Conservation (phyloP, 2,329 filamentous ascomycete species). For the Colletotrichum lindemuthianum region DNA sequence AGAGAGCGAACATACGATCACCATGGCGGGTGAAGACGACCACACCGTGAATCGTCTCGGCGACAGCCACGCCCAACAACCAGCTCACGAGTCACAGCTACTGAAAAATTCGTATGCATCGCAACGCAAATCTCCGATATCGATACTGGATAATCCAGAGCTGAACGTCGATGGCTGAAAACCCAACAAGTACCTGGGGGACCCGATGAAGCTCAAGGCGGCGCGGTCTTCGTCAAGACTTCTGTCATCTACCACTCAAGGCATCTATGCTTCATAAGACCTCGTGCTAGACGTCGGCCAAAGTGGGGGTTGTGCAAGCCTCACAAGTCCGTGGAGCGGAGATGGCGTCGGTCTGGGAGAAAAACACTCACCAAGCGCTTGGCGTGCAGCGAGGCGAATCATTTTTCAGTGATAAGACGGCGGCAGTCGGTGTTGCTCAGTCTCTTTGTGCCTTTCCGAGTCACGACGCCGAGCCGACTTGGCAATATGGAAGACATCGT, state of each 20-base stretch:
- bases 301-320: constrained; percentile 7
- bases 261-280: neutral
- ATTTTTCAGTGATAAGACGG: constrained; percentile 15
- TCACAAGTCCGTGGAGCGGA: constrained; percentile 15
- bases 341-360: constrained; percentile 1
- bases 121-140: too few relatives aligned
- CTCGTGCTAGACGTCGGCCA: neutral
- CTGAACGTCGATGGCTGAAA: too few relatives aligned
- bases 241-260: neutral
- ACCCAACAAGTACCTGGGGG: too few relatives aligned
- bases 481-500: neutral
- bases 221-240: neutral
- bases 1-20: constrained; percentile 42
- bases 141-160: too few relatives aligned
- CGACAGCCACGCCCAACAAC: constrained; percentile 39
- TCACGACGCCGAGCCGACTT: neutral
- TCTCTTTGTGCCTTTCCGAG: neutral
- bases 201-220: neutral
- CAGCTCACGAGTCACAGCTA: too few relatives aligned
- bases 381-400: constrained; percentile 20
- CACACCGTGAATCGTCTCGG: constrained; percentile 47
- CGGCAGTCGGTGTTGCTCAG: neutral
- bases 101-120: too few relatives aligned
- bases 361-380: constrained; percentile 14
- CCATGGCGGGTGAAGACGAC: constrained; percentile 48